Evolutionary conservation across 163 green algal species (phyloP).

Genomic region (Chlamydomonas reinhardtii): DNA sequence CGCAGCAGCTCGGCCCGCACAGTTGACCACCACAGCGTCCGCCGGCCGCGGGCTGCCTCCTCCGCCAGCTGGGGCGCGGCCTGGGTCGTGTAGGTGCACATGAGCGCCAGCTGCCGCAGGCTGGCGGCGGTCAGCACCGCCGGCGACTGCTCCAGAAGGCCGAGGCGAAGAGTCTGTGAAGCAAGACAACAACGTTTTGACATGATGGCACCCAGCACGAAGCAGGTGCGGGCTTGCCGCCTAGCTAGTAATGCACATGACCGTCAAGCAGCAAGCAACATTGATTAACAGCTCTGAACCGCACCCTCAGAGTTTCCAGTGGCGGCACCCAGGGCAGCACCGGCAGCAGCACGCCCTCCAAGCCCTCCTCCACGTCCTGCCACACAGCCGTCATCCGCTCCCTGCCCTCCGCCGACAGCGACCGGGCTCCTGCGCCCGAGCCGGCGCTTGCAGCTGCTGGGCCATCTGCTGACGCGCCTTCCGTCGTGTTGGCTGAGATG

Average conservation of each 20-base stretch:
- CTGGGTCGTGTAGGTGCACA: constrained; percentile 7
- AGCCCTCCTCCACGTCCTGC: neutral
- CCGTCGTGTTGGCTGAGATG: no score
- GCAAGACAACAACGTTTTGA: no score
- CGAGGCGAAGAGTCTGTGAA: neutral
- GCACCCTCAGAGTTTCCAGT: no score
- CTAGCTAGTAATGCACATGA: no score
- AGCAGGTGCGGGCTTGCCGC: no score
- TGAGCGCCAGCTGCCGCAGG: constrained; percentile 6
- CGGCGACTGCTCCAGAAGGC: neutral
- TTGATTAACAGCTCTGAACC: no score
- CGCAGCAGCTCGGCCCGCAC: constrained; percentile 7
- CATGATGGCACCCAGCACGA: no score
- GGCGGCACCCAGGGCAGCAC: constrained; percentile 10
- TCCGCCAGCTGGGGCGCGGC: neutral
- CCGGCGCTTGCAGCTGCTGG: no score
- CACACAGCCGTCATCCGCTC: neutral
- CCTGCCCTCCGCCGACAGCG: neutral
- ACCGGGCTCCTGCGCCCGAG: no score
- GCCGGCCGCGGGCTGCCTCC: no score
- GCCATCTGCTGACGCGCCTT: no score
- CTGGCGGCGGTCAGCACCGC: neutral
- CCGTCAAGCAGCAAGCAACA: no score
- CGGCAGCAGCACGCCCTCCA: constrained; percentile 29
- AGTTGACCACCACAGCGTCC: neutral